Conservation (phyloP, 108 stramenopile genomes). For the Cylindrotheca fusiformis region DNA sequence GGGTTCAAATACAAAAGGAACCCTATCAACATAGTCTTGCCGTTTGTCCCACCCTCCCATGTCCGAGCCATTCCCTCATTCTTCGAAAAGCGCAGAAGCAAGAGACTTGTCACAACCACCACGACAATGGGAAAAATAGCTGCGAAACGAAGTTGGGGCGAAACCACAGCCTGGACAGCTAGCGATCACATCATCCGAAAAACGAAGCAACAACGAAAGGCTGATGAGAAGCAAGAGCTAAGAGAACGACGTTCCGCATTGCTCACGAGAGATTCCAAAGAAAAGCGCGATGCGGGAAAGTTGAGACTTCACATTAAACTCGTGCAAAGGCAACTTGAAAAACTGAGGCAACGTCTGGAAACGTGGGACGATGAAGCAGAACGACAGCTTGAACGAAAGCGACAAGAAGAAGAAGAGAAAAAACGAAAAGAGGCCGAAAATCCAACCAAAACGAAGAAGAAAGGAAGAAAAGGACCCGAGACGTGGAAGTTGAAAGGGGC, state of each 20-base stretch:
- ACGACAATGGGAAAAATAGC: constrained; percentile 4
- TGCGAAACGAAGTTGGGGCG: constrained; percentile 1
- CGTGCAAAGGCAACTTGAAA: constrained; percentile 53
- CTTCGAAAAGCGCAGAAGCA: background rate
- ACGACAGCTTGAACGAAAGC: constrained; percentile 30
- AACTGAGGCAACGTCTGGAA: constrained; percentile 47
- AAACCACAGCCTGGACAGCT: constrained; percentile 28
- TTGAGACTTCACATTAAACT: constrained; percentile 68
- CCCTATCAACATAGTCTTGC: too few species aligned
- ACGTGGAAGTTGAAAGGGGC: constrained; percentile 89
- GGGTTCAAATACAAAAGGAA: too few species aligned
- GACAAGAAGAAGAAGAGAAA: constrained; percentile 22
- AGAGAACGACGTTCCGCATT: constrained; percentile 28
- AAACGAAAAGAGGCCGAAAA: constrained; percentile 28
- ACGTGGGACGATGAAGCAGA: constrained; percentile 77
- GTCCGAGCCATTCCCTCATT: too few species aligned
- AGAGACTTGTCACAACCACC: background rate
- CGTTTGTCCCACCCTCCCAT: too few species aligned
- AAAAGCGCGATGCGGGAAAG: constrained; percentile 42
- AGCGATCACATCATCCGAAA: constrained; percentile 43
- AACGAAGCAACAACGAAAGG: constrained; percentile 27
- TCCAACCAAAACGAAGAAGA: constrained; percentile 36
- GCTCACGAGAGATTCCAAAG: constrained; percentile 37
- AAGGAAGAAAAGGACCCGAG: constrained; percentile 68
- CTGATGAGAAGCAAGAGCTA: constrained; percentile 19